These are phyloP conservation scores for Gaeumannomyces tritici DNA, from an alignment of 2,329 filamentous ascomycete genomes.

Conservation along the genomic window DNA sequence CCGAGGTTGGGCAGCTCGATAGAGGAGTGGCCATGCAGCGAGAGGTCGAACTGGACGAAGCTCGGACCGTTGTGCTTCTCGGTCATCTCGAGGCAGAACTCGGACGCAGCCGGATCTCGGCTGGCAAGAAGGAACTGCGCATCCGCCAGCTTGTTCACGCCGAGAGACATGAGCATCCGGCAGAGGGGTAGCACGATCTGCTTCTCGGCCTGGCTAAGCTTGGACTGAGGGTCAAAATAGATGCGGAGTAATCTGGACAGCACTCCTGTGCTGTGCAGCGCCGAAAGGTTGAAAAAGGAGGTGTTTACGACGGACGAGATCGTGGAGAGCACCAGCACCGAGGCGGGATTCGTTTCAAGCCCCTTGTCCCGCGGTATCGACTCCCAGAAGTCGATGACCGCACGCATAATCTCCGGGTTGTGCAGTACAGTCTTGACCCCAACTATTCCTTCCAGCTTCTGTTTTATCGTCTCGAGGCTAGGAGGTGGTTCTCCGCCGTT, in stretches of 20 bases:
- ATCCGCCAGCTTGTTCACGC: constrained; percentile 73
- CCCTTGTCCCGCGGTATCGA: constrained; percentile 39
- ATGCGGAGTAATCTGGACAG: constrained; percentile 56
- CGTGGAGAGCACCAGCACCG: constrained; percentile 56
- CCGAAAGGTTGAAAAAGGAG: constrained; percentile 60
- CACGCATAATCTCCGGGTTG: constrained; percentile 54
- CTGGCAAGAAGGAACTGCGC: constrained; percentile 61
- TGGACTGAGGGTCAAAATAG: constrained; percentile 43
- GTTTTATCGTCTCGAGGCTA: constrained; percentile 14
- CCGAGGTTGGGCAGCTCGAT: constrained; percentile 84
- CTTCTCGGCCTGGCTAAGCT: constrained; percentile 45
- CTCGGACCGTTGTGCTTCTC: constrained; percentile 67
- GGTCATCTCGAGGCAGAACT: constrained; percentile 66
- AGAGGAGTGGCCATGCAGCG: constrained; percentile 77
- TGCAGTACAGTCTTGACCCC: constrained; percentile 40
- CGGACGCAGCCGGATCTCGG: constrained; percentile 43
- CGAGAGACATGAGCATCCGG: constrained; percentile 59
- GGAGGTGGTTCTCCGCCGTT: neutral
- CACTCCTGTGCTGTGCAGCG: constrained; percentile 63
- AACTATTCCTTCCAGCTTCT: constrained; percentile 37
- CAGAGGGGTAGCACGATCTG: constrained; percentile 57
- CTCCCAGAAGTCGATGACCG: constrained; percentile 55
- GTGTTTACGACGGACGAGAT: constrained; percentile 46
- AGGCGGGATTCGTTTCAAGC: constrained; percentile 34
- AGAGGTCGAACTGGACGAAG: constrained; percentile 90